A percentile compares a stretch with the other conserved stretches of the same genome.
Evolutionary conservation across 352 stramenopile species (phyloP).

Genomic region (Phytophthora quininea): DNA sequence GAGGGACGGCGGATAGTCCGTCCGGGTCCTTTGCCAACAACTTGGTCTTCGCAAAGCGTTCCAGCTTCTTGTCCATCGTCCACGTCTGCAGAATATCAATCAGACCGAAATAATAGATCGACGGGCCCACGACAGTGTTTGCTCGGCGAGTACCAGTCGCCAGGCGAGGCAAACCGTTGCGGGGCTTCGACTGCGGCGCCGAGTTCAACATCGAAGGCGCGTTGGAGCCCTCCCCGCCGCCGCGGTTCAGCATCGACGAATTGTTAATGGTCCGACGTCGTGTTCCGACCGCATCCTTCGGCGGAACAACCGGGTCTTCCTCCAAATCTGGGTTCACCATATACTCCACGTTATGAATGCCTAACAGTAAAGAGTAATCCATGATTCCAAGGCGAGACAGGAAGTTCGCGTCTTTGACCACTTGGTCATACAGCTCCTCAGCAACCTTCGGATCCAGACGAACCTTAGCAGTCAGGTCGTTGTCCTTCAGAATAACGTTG

Average conservation of each 20-base stretch:
- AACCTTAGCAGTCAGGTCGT: slow-evolving; percentile 86
- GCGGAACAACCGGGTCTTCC: slow-evolving; percentile 41
- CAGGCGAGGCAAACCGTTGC: slow-evolving; percentile 50
- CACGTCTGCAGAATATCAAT: slow-evolving; percentile 91
- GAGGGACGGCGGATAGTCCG: slow-evolving; percentile 80
- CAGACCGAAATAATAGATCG: slow-evolving; percentile 89
- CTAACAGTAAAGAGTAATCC: slow-evolving; percentile 91
- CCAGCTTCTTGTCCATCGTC: slow-evolving; percentile 92
- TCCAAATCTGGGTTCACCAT: slow-evolving; percentile 83
- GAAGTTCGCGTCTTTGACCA: slow-evolving; percentile 89
- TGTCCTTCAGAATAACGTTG: slow-evolving; percentile 89
- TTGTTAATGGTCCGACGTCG: slow-evolving; percentile 44
- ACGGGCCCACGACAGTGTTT: slow-evolving; percentile 88
- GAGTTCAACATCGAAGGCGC: slow-evolving; percentile 22
- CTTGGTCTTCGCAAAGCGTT: slow-evolving; percentile 89
- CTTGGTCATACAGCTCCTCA: slow-evolving; percentile 84
- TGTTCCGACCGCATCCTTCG: slow-evolving; percentile 36
- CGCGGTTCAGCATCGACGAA: slow-evolving; percentile 45
- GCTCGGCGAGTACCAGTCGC: slow-evolving; percentile 75
- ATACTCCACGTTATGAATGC: slow-evolving; percentile 90
- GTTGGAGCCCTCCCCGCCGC: slow-evolving; percentile 30
- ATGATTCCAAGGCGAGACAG: slow-evolving; percentile 88
- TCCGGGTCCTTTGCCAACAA: slow-evolving; percentile 81
- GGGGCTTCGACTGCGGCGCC: slow-evolving; percentile 38
- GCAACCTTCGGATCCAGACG: slow-evolving; percentile 74